Evolutionary conservation across 345 rosid species (phyloP).

Genomic region (Kandelia obovata): DNA sequence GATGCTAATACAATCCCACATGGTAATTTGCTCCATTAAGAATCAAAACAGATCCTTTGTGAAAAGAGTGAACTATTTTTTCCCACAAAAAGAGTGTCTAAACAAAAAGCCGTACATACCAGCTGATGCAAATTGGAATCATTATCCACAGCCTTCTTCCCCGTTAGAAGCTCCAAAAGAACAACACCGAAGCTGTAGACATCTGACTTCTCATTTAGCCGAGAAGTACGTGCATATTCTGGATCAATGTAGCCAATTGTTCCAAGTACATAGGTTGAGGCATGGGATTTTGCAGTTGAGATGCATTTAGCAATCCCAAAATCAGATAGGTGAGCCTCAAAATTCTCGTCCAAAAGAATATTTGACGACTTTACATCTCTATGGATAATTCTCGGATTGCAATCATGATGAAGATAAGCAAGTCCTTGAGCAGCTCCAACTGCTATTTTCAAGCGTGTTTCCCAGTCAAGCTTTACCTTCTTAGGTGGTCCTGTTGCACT

Average conservation of each 20-base stretch:
- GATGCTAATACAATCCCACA: too few species aligned
- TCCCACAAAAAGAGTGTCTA: too few species aligned
- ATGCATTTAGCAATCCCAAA: conserved; percentile 90
- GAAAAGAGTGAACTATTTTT: too few species aligned
- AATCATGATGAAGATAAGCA: conserved; percentile 94
- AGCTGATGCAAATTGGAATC: conserved; percentile 89
- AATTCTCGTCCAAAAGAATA: conserved; percentile 79
- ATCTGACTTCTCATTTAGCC: conserved; percentile 84
- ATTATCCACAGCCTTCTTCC: conserved; percentile 91
- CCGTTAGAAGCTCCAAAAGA: conserved; percentile 88
- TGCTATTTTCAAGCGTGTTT: conserved; percentile 73
- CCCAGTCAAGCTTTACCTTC: conserved; percentile 96
- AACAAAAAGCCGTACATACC: conserved; percentile 34
- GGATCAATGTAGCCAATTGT: conserved; percentile 98
- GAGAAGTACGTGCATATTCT: conserved; percentile 86
- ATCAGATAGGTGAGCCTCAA: conserved; percentile 82
- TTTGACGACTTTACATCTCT: conserved; percentile 93
- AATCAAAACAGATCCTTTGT: too few species aligned
- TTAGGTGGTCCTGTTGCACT: conserved; percentile 50
- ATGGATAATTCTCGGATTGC: conserved; percentile 83
- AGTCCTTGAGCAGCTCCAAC: conserved; percentile 98
- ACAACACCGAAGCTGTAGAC: conserved; percentile 95
- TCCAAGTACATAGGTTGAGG: conserved; percentile 82
- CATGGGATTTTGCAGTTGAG: conserved; percentile 65
- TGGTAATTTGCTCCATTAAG: too few species aligned